Evolutionary conservation across 73 alveolate species (phyloP).

Genomic region (Stentor coeruleus): DNA sequence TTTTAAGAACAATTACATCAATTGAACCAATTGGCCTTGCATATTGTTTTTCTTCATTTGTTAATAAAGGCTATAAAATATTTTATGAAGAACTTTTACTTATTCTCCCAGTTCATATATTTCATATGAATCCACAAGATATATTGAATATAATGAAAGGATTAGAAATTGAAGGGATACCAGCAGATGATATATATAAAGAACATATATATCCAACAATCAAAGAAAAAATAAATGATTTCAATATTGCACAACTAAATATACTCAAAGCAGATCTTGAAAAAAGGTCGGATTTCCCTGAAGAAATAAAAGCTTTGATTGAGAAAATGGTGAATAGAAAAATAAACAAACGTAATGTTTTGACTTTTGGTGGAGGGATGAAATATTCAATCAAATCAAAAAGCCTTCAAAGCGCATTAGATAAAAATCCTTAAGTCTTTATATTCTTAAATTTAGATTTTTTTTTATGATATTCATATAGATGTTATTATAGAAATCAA

Average conservation of each 20-base stretch:
- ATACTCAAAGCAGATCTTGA: too few species aligned
- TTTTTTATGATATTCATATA: too few species aligned
- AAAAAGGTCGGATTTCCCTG: too few species aligned
- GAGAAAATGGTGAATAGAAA: too few species aligned
- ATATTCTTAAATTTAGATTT: too few species aligned
- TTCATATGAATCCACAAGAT: neutral
- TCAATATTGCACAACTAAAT: neutral
- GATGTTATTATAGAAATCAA: too few species aligned
- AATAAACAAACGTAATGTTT: too few species aligned
- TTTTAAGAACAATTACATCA: neutral
- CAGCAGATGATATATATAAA: neutral
- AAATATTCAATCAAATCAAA: too few species aligned
- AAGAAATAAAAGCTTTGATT: too few species aligned
- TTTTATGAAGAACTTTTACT: neutral
- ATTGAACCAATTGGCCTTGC: slow-evolving; percentile 22
- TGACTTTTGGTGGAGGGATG: too few species aligned
- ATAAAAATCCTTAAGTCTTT: too few species aligned
- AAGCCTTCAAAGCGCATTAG: too few species aligned
- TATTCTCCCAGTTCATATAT: neutral
- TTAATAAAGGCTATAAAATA: neutral
- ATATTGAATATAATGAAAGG: neutral
- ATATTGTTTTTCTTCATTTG: slow-evolving; percentile 6
- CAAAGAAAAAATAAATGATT: neutral
- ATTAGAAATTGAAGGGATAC: neutral
- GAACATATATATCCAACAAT: neutral